Evolutionary conservation across 805 yeast species (phyloP).

Genomic region (Ogataea neopini): DNA sequence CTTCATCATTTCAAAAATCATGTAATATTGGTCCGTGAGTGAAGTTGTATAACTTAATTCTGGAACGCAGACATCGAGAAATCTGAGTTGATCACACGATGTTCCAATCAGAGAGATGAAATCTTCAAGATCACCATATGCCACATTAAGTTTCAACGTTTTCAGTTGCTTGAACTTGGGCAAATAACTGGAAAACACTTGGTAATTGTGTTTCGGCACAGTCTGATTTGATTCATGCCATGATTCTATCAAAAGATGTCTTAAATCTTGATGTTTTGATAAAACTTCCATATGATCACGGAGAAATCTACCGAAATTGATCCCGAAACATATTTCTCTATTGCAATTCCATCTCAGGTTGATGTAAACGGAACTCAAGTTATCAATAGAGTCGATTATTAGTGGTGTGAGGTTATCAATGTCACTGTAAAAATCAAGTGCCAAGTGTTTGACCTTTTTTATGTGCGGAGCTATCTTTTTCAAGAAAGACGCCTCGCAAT

Average conservation of each 20-base stretch:
- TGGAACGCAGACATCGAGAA: constrained; percentile 23
- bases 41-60: constrained; percentile 20
- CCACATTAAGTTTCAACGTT: constrained; percentile 23
- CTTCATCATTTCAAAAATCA: constrained; percentile 14
- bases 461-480: constrained; percentile 15
- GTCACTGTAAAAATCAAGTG: constrained; percentile 25
- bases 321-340: constrained; percentile 10
- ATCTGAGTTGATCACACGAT: constrained; percentile 11
- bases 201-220: constrained; percentile 9
- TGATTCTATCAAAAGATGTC: constrained; percentile 26
- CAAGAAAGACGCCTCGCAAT: constrained; percentile 9
- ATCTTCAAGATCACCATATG: constrained; percentile 9
- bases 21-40: constrained; percentile 14
- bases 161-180: constrained; percentile 12
- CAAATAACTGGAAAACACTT: constrained; percentile 12
- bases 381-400: constrained; percentile 15
- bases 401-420: constrained; percentile 18
- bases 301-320: constrained; percentile 8
- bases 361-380: constrained; percentile 20
- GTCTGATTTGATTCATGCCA: constrained; percentile 20
- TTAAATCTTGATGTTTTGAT: constrained; percentile 16
- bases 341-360: constrained; percentile 22
- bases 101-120: constrained; percentile 9
- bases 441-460: constrained; percentile 15
- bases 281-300: constrained; percentile 15